A percentile compares a stretch with the other conserved stretches of the same genome.
These are phyloP conservation scores for Aspergillus fijiensis DNA, from an alignment of 2,329 filamentous ascomycete genomes.

Conservation along the genomic window DNA sequence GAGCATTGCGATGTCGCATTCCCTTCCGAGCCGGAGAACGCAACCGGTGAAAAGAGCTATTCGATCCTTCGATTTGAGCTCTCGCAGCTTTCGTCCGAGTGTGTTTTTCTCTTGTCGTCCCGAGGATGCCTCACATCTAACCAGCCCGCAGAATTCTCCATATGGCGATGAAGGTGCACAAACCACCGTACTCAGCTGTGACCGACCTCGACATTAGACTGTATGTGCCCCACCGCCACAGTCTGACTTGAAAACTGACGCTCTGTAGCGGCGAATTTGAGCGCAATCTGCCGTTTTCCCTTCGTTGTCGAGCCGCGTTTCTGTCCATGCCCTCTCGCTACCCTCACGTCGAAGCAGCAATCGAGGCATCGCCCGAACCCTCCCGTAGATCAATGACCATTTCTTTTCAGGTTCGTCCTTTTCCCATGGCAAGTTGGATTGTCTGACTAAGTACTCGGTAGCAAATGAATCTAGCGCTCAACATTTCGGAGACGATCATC, in stretches of 20 bases:
- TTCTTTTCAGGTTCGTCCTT: constrained; percentile 1
- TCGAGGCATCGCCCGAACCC: constrained; percentile 1
- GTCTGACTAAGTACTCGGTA: not conserved
- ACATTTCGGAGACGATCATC: constrained; percentile 3
- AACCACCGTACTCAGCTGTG: constrained; percentile 3
- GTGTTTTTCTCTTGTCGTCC: not conserved
- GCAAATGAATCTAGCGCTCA: constrained; percentile 5
- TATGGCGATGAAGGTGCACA: constrained; percentile 4
- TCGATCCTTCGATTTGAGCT: constrained; percentile 1
- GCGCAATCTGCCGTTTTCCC: not conserved
- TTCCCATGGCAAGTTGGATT: not conserved
- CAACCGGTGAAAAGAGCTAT: constrained; percentile 1
- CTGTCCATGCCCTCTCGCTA: constrained; percentile 2
- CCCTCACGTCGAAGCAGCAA: constrained; percentile 1
- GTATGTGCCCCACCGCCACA: not conserved
- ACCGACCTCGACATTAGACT: not conserved
- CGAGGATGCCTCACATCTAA: not conserved
- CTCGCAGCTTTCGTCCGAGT: constrained; percentile 3
- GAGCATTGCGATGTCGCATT: constrained; percentile 6
- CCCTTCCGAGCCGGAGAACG: not conserved
- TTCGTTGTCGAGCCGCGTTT: constrained; percentile 1
- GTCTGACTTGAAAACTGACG: not conserved
- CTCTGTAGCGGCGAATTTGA: not conserved
- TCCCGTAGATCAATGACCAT: constrained; percentile 2
- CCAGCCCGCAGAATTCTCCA: not conserved